These are phyloP conservation scores for Mucor racemosus DNA, from an alignment of 371 early-diverging fungal genomes.

Conservation along the genomic window DNA sequence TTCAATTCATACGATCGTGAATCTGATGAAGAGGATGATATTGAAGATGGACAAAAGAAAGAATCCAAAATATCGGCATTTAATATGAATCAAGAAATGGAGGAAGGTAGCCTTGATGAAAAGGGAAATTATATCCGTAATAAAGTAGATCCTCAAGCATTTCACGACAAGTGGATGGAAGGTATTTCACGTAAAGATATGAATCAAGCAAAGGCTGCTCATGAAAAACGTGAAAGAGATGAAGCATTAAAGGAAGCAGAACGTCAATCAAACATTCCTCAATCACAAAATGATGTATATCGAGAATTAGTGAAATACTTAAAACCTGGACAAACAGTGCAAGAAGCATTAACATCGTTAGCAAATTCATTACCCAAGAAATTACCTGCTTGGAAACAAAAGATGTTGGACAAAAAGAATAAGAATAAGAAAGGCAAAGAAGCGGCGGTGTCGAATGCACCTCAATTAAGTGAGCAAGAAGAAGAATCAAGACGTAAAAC, in stretches of 20 bases:
- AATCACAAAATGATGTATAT: constrained; percentile 61
- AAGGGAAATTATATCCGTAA: constrained; percentile 82
- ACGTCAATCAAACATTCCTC: constrained; percentile 47
- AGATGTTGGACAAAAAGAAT: constrained; percentile 64
- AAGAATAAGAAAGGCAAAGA: constrained; percentile 45
- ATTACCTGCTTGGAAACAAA: constrained; percentile 56
- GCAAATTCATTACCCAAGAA: constrained; percentile 61
- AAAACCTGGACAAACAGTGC: constrained; percentile 74
- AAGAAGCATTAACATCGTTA: constrained; percentile 67
- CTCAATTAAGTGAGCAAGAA: constrained; percentile 41
- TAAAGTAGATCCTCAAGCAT: constrained; percentile 79
- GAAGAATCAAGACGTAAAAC: constrained; percentile 45
- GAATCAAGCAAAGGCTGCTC: constrained; percentile 71
- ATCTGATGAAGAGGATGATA: constrained; percentile 49
- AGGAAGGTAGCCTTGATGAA: constrained; percentile 87
- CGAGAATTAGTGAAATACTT: constrained; percentile 66
- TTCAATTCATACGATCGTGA: constrained; percentile 45
- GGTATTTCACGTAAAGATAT: constrained; percentile 82
- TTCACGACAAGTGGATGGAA: constrained; percentile 90
- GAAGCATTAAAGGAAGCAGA: constrained; percentile 60
- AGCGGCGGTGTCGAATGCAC: not conserved
- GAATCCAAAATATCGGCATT: constrained; percentile 78
- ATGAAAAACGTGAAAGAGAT: constrained; percentile 58
- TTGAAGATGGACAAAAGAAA: constrained; percentile 56
- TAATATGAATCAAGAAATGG: constrained; percentile 87